These are phyloP conservation scores for Teunomyces pallodes DNA, from an alignment of 805 yeast genomes.

Conservation along the genomic window DNA sequence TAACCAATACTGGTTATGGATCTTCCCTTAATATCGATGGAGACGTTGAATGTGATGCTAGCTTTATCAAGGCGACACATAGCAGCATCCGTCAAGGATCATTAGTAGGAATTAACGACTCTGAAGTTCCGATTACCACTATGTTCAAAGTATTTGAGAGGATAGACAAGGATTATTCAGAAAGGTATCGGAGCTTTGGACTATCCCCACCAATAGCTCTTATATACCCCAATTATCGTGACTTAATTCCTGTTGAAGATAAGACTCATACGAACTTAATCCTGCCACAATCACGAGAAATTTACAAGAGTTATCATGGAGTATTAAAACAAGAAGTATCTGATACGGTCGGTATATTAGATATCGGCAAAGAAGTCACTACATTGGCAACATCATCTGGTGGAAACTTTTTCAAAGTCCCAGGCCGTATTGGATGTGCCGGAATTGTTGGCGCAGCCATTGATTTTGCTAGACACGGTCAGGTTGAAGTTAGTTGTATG, in stretches of 20 bases:
- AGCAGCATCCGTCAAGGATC: slow-evolving; percentile 7
- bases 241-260: not conserved
- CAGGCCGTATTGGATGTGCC: slow-evolving; percentile 55
- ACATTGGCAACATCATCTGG: slow-evolving; percentile 48
- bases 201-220: slow-evolving; percentile 35
- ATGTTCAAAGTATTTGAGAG: slow-evolving; percentile 20
- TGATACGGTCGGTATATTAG: slow-evolving; percentile 48
- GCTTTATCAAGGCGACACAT: slow-evolving; percentile 22
- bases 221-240: not conserved
- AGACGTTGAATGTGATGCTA: slow-evolving; percentile 45
- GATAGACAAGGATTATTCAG: slow-evolving; percentile 15
- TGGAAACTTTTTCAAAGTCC: slow-evolving; percentile 48
- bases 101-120: slow-evolving; percentile 9
- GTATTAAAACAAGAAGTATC: slow-evolving; percentile 14
- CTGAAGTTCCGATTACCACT: slow-evolving; percentile 29
- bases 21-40: slow-evolving; percentile 42
- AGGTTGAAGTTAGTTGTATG: slow-evolving; percentile 27
- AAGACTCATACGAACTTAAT: not conserved
- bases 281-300: slow-evolving; percentile 11
- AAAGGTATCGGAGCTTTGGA: slow-evolving; percentile 18
- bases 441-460: slow-evolving; percentile 48
- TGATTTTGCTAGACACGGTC: slow-evolving; percentile 19
- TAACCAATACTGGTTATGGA: slow-evolving; percentile 53
- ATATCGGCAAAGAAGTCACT: slow-evolving; percentile 11
- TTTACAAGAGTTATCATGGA: slow-evolving; percentile 6